phyloP scores from a whole-genome alignment of 1,284 basidiomycete species.

The Ganoderma boninense region DNA sequence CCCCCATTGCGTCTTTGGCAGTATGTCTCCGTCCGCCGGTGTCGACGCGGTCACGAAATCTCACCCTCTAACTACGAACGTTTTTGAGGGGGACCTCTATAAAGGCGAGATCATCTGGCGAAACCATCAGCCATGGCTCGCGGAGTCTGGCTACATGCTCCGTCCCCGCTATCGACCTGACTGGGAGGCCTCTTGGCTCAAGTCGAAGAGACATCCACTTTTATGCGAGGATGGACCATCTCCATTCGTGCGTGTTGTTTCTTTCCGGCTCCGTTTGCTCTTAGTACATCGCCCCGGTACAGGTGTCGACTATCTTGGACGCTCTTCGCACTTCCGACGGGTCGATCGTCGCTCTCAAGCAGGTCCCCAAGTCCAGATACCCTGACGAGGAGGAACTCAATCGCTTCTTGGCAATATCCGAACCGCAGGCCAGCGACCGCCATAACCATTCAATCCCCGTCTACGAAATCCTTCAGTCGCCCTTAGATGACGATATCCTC shows the following conservation, averaged over 20 bases:
- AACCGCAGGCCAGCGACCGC: slow-evolving; percentile 28
- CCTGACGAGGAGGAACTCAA: neutral
- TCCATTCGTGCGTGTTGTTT: neutral
- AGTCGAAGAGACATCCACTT: neutral
- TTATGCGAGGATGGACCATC: slow-evolving; percentile 21
- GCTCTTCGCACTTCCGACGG: slow-evolving; percentile 23
- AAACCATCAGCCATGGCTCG: slow-evolving; percentile 26
- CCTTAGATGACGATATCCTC: slow-evolving; percentile 19
- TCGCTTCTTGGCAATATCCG: slow-evolving; percentile 10
- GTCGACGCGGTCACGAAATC: too few relatives aligned
- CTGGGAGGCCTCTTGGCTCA: slow-evolving; percentile 29
- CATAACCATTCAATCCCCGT: slow-evolving; percentile 41
- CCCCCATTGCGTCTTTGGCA: too few relatives aligned
- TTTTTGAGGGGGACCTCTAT: too few relatives aligned
- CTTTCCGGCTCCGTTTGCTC: neutral
- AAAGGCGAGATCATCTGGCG: slow-evolving; percentile 3
- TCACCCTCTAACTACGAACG: too few relatives aligned
- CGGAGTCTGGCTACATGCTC: slow-evolving; percentile 29
- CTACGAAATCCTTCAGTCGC: slow-evolving; percentile 34
- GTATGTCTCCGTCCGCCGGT: too few relatives aligned
- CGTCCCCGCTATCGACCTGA: slow-evolving; percentile 27
- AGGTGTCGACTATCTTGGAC: slow-evolving; percentile 15
- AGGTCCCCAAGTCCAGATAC: slow-evolving; percentile 29
- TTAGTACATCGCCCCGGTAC: neutral
- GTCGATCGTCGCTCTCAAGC: slow-evolving; percentile 14